A percentile compares a stretch with the other conserved stretches of the same genome.
phyloP scores from a whole-genome alignment of 805 yeast species.

The Myxozyma lipomycoides region DNA sequence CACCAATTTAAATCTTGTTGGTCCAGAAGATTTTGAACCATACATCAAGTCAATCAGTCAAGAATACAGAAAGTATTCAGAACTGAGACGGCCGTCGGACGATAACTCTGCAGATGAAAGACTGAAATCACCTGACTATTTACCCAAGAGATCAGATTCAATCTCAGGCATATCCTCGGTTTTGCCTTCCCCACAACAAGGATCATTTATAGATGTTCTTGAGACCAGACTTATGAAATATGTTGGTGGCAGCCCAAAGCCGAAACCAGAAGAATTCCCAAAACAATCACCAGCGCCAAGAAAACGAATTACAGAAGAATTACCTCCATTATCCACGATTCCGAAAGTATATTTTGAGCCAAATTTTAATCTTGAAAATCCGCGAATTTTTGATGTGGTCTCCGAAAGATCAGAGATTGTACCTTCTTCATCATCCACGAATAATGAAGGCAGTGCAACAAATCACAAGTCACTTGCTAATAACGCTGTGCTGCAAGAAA shows the following conservation, averaged over 20 bases:
- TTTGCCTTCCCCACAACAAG: background rate
- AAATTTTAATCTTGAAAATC: slow-evolving; percentile 80
- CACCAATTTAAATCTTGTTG: slow-evolving; percentile 48
- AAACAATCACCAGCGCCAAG: background rate
- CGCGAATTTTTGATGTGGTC: slow-evolving; percentile 73
- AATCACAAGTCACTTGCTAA: slow-evolving; percentile 45
- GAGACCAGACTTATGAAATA: slow-evolving; percentile 7
- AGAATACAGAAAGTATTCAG: slow-evolving; percentile 41
- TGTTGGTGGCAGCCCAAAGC: background rate
- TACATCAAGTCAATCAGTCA: slow-evolving; percentile 45
- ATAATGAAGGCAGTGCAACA: slow-evolving; percentile 35
- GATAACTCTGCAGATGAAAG: background rate
- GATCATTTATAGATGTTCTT: slow-evolving; percentile 14
- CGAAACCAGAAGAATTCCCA: background rate
- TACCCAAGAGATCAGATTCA: slow-evolving; percentile 19
- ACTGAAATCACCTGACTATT: background rate
- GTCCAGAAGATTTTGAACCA: slow-evolving; percentile 42
- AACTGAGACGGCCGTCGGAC: background rate
- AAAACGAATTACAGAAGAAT: slow-evolving; percentile 9
- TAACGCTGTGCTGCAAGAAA: slow-evolving; percentile 64
- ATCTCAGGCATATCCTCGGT: slow-evolving; percentile 1
- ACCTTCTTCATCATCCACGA: slow-evolving; percentile 23
- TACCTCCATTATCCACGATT: slow-evolving; percentile 44
- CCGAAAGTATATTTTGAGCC: slow-evolving; percentile 67
- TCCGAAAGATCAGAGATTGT: slow-evolving; percentile 53